Evolutionary conservation across 164 flowering plant genomes (phyloP), one percentile per base, ranked within the genome.

Genomic region (Aristolochia fimbriata): DNA sequence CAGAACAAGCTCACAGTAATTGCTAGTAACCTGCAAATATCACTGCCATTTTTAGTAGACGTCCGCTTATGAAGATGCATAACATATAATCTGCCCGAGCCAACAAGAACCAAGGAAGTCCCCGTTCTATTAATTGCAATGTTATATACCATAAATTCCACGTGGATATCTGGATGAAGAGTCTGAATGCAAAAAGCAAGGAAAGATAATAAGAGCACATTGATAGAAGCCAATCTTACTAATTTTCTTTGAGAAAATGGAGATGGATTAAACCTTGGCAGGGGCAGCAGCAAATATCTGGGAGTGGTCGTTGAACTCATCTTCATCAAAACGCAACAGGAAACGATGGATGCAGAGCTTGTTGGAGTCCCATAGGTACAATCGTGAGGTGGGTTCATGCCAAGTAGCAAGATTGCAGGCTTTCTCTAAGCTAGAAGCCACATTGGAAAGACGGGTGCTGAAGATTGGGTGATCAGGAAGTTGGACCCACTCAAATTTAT

Each of bases 51-150:
- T 62, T 68, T 73, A 2, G 60, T 16, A 20, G 93, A 84, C 69
- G 72, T 63, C 24, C 75, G 78, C 16, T 94, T 89, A 68, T 77
- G 83, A 12, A 92, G 82, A 58, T 79, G 74, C 89, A 88, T 81
- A 30, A 87, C 81, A 57, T 75, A 76, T 5, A 87, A 51, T 37
- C 80, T 81, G 51, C 73, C 74, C 49, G 78, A 62, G 56, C 96
- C 89, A 48, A 63, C 62, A 31, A 92, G 82, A 9, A 85, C 60
- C 45, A 92, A 20, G 16, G 87, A 85, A 30, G 96, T 79, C 49
- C 96, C 95, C 67, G 76, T 77, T 61, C 82, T 70, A 68, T 87
- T 88, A 25, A 87, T 72, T 17, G 88, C 79, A 65, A 88, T 78
- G 53, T 70, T 78, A 58, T 70, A 65, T 13, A 92, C 88, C 48